phyloP scores from a whole-genome alignment of 2,329 filamentous ascomycete genomes.

The Trichoderma sp. region DNA sequence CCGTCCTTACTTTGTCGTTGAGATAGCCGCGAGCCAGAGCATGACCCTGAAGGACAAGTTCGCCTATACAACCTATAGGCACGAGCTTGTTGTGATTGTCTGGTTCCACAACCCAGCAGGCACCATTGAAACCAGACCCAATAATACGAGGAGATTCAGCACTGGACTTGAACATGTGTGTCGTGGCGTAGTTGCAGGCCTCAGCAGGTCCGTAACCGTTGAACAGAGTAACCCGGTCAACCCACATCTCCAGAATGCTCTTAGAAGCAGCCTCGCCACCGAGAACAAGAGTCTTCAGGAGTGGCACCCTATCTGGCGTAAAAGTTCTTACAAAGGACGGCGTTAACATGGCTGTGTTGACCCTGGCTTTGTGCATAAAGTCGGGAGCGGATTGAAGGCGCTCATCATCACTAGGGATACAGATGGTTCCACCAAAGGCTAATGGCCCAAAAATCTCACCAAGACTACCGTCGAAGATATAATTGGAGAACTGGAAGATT shows the following conservation, averaged over 20 bases:
- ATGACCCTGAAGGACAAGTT: slow-evolving; percentile 41
- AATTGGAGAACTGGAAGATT: slow-evolving; percentile 17
- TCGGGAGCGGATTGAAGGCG: background rate
- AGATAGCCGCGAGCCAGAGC: slow-evolving; percentile 50
- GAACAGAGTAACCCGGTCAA: slow-evolving; percentile 33
- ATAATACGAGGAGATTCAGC: slow-evolving; percentile 1
- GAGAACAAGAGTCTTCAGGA: slow-evolving; percentile 15
- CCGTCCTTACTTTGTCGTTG: slow-evolving; percentile 40
- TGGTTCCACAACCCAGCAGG: slow-evolving; percentile 26
- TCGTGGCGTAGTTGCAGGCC: slow-evolving; percentile 30
- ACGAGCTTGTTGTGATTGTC: slow-evolving; percentile 24
- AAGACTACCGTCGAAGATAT: slow-evolving; percentile 19
- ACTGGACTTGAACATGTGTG: background rate
- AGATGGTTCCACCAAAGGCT: slow-evolving; percentile 14
- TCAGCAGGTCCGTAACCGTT: slow-evolving; percentile 46
- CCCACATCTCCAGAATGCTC: slow-evolving; percentile 4
- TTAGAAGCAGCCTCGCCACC: slow-evolving; percentile 15
- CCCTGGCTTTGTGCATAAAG: slow-evolving; percentile 6
- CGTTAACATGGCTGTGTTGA: slow-evolving; percentile 15
- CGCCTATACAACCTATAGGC: slow-evolving; percentile 29
- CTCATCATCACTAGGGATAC: slow-evolving; percentile 15
- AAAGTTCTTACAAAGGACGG: slow-evolving; percentile 16
- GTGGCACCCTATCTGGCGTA: slow-evolving; percentile 13
- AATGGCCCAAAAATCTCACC: slow-evolving; percentile 14
- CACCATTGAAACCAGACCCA: slow-evolving; percentile 16